Percentiles rank a stretch among this genome's conserved stretches.
phyloP scores from a whole-genome alignment of 2,329 filamentous ascomycete species.

The Paradendryphiella salina region DNA sequence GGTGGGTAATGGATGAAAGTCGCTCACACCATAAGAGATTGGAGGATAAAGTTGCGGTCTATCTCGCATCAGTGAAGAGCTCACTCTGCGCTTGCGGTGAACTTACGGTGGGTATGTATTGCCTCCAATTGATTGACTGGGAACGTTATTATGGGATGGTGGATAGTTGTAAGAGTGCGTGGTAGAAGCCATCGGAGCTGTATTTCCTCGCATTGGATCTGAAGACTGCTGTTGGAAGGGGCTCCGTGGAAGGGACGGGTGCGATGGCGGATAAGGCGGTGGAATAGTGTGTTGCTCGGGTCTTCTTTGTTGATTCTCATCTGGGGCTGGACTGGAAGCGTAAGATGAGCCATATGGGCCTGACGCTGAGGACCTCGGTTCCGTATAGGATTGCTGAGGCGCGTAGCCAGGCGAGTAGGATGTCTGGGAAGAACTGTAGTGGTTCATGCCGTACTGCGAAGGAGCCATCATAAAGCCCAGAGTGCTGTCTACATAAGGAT shows the following conservation, averaged over 20 bases:
- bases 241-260: conserved; percentile 34
- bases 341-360: conserved; percentile 37
- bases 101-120: conserved; percentile 44
- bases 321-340: conserved; percentile 31
- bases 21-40: conserved; percentile 40
- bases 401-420: conserved; percentile 42
- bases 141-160: conserved; percentile 35
- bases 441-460: conserved; percentile 46
- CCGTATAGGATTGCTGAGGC: conserved; percentile 36
- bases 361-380: conserved; percentile 33
- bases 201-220: conserved; percentile 36
- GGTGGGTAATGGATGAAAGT: conserved; percentile 42
- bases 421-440: conserved; percentile 40
- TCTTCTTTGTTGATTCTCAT: conserved; percentile 33
- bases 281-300: conserved; percentile 33
- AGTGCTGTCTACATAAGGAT: conserved; percentile 37
- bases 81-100: conserved; percentile 1
- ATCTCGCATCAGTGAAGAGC: conserved; percentile 13
- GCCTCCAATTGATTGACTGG: conserved; percentile 34
- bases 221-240: conserved; percentile 41
- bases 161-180: conserved; percentile 41
- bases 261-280: conserved; percentile 39
- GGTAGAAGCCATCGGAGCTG: conserved; percentile 32
- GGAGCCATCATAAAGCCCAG: conserved; percentile 48
- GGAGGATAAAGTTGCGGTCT: conserved; percentile 42